phyloP scores from a whole-genome alignment of 73 alveolate genomes.

The Paramecium biaurelia region DNA sequence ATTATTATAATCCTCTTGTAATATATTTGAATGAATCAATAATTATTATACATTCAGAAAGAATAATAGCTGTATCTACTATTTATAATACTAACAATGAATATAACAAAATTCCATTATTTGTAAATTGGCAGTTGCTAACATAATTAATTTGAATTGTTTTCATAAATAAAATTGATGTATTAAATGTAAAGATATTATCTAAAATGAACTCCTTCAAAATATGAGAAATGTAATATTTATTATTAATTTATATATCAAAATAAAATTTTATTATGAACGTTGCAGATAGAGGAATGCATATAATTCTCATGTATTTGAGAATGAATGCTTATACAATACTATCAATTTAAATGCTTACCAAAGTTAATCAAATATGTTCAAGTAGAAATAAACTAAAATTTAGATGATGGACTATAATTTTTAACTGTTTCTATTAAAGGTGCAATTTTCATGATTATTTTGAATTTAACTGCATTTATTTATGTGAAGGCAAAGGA shows the following conservation, averaged over 20 bases:
- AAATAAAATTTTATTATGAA: neutral
- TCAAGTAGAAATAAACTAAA: conserved; percentile 4
- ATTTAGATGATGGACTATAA: conserved; percentile 1
- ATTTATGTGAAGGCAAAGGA: neutral
- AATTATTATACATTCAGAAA: too few relatives aligned
- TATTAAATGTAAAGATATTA: too few relatives aligned
- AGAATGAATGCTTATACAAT: neutral
- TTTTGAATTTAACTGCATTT: neutral
- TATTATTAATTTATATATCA: neutral
- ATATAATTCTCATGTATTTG: neutral
- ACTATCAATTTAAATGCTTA: neutral
- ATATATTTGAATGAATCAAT: neutral
- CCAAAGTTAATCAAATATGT: conserved; percentile 26
- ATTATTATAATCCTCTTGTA: neutral
- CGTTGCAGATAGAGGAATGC: neutral
- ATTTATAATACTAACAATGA: too few relatives aligned
- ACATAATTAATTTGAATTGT: too few relatives aligned
- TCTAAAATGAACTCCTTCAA: neutral
- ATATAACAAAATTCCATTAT: too few relatives aligned
- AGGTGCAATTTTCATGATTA: neutral
- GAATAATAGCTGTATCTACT: too few relatives aligned
- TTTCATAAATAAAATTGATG: too few relatives aligned
- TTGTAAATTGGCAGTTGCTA: too few relatives aligned
- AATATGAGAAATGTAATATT: neutral
- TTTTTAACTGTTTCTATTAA: neutral